Percentiles rank a stretch among this genome's conserved stretches.
These are phyloP conservation scores for Colletotrichum sp. DNA, from an alignment of 2,329 filamentous ascomycete genomes.

Conservation along the genomic window DNA sequence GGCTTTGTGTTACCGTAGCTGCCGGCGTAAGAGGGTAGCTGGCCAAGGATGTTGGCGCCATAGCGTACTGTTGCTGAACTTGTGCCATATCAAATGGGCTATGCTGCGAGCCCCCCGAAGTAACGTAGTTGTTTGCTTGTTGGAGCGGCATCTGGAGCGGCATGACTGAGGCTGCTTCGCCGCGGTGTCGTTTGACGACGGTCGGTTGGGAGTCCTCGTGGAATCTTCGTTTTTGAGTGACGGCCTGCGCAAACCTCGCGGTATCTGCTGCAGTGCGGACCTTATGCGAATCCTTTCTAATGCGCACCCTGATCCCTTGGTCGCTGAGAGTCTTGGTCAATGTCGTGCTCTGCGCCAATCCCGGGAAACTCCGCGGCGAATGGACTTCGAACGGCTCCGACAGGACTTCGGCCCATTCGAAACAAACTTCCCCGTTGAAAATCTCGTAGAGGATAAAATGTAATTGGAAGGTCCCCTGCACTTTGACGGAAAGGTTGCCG, in stretches of 20 bases:
- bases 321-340: constrained; percentile 84
- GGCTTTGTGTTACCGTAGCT: background rate
- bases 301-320: constrained; percentile 81
- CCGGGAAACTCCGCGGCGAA: constrained; percentile 73
- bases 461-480: constrained; percentile 74
- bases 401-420: constrained; percentile 41
- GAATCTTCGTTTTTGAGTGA: background rate
- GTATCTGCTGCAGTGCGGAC: constrained; percentile 53
- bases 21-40: background rate
- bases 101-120: background rate
- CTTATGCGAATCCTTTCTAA: constrained; percentile 78
- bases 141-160: background rate
- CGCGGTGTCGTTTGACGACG: background rate
- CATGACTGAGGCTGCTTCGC: background rate
- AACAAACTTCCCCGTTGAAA: constrained; percentile 24
- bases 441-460: constrained; percentile 78
- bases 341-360: constrained; percentile 79
- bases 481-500: constrained; percentile 81
- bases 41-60: background rate
- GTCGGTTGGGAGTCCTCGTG: background rate
- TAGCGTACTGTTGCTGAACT: background rate
- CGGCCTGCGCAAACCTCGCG: background rate
- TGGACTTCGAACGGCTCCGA: constrained; percentile 73
- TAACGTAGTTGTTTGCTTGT: background rate
- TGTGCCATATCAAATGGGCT: background rate